Conservation (phyloP, 257 asterid species). For the Solanum neorickii region DNA sequence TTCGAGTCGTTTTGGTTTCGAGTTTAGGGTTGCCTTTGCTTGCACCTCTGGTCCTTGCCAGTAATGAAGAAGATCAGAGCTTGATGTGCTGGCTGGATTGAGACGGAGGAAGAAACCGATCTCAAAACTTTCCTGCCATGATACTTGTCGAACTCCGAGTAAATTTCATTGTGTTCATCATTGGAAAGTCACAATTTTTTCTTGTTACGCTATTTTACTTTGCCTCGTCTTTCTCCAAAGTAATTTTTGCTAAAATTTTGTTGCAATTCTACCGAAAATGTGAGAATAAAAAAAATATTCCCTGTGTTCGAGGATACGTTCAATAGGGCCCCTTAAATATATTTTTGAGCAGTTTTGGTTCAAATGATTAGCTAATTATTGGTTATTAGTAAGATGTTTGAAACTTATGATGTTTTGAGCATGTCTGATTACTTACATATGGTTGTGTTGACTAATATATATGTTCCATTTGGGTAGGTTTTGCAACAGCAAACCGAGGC, state of each 20-base stretch:
- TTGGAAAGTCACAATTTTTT: neutral
- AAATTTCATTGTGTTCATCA: neutral
- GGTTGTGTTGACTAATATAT: neutral
- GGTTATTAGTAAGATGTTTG: neutral
- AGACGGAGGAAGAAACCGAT: neutral
- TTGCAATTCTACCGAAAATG: neutral
- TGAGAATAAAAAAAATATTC: neutral
- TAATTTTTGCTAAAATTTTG: neutral
- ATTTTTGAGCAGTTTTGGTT: neutral
- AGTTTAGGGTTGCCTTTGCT: neutral
- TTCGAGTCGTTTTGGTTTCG: neutral
- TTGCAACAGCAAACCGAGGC: constrained; percentile 92
- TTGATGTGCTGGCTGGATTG: neutral
- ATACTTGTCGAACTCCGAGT: neutral
- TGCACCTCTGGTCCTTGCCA: neutral
- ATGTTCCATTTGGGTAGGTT: constrained; percentile 35
- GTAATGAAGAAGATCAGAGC: neutral
- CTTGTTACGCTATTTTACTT: neutral
- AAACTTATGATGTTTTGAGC: neutral
- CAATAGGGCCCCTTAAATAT: neutral
- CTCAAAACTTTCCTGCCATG: neutral
- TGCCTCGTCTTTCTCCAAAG: neutral
- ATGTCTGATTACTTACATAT: neutral
- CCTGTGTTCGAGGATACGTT: neutral
- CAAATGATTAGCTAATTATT: neutral